Evolutionary conservation across 108 stramenopile species (phyloP), one percentile per base, ranked within the genome.

Genomic region (Bacterosira constricta): DNA sequence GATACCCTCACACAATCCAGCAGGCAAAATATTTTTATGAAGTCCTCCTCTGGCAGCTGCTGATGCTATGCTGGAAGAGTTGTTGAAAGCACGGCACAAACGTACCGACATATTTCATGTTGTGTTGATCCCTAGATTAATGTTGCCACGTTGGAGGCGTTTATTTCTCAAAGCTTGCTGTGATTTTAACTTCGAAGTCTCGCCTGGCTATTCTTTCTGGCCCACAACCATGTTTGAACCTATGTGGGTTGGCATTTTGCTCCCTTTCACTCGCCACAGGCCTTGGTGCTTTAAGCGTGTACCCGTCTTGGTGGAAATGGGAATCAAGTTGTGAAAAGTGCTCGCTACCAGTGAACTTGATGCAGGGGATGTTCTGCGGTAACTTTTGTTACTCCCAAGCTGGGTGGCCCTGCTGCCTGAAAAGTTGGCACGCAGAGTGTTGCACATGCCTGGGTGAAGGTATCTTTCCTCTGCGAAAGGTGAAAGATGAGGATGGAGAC

Each of bases 331-430:
- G 77, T 25, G 9, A 17, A 13, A n/a, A 39, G 21, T 45, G 68
- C 57, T 45, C 61, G 31, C 29, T 5, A 27, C 3, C 0, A 31
- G 54, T 55, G n/a, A 35, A 32, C 38, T 0, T 11, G 59, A 37
- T 31, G 58, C 30, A 41, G 60, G 74, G 67, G 1, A 41, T 77
- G n/a, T 77, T 70, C 30, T 77, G 76, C 63, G 76, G 44, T 8
- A 77, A 77, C 38, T 77, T 54, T 31, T 39, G 31, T 0, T 4
- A 46, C 32, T 45, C 44, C 54, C 44, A 29, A 15, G 15, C 9
- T 8, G 66, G 55, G 6, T 58, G 0, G 17, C 0, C 66, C 20
- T 29, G 21, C 0, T 75, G 73, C 41, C 73, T 23, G 1, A 21
- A 18, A 8, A 17, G 27, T n/a, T 71, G 70, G 70, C 58, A 58